Conservation (phyloP, 2,329 filamentous ascomycete species). For the Fusarium sp. region DNA sequence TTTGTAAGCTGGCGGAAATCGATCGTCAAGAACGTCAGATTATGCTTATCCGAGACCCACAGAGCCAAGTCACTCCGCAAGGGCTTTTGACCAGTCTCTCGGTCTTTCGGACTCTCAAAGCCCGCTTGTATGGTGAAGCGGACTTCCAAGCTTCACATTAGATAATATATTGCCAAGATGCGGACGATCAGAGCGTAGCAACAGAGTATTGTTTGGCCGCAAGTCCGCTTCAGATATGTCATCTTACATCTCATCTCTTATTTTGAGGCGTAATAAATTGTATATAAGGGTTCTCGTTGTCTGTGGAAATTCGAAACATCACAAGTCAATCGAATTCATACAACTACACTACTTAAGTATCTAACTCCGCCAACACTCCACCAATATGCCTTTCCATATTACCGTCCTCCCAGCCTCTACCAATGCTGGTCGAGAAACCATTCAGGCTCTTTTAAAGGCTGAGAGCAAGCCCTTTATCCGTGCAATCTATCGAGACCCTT, state of each 20-base stretch:
- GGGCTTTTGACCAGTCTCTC: neutral
- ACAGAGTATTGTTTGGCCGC: neutral
- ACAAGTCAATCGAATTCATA: neutral
- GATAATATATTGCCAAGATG: neutral
- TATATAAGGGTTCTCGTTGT: constrained; percentile 5
- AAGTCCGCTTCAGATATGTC: neutral
- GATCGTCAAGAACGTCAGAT: neutral
- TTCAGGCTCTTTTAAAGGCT: constrained; percentile 43
- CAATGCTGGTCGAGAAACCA: constrained; percentile 46
- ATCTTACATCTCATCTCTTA: neutral
- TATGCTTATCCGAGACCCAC: constrained; percentile 27
- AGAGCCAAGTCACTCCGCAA: neutral
- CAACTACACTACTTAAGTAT: neutral
- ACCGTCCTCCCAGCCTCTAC: constrained; percentile 50
- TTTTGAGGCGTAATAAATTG: neutral
- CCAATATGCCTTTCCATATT: constrained; percentile 46
- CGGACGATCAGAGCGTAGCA: neutral
- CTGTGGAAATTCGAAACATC: neutral
- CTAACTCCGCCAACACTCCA: neutral
- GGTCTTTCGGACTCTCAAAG: constrained; percentile 13
- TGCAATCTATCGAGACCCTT: constrained; percentile 47
- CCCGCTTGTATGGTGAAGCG: neutral
- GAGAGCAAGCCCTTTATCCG: constrained; percentile 36
- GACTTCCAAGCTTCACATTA: constrained; percentile 2
- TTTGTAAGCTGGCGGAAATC: constrained; percentile 10